phyloP scores from a whole-genome alignment of 768 basidiomycete species.

The Pluteus cervinus region DNA sequence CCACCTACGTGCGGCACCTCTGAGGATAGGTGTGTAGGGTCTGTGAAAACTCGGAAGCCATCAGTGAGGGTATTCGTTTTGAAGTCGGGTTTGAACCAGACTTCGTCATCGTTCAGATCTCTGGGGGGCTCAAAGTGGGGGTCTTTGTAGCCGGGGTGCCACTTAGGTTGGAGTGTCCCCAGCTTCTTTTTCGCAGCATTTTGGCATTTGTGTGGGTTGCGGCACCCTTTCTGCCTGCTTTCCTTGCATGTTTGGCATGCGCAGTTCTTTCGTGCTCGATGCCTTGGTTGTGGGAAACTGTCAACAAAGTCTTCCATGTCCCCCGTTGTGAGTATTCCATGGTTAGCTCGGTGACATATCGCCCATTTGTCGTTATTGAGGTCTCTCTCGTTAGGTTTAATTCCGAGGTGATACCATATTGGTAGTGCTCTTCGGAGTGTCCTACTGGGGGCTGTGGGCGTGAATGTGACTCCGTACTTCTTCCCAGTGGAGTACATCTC shows the following conservation, averaged over 20 bases:
- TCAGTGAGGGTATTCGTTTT: no score
- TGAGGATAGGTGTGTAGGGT: no score
- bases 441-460: slow-evolving; percentile 8
- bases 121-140: no score
- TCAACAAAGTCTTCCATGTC: slow-evolving; percentile 5
- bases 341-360: slow-evolving; percentile 11
- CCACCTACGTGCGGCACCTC: no score
- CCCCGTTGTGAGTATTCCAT: slow-evolving; percentile 9
- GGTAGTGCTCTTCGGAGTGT: slow-evolving; percentile 14
- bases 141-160: no score
- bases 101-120: no score
- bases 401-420: slow-evolving; percentile 25
- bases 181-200: slow-evolving; percentile 10
- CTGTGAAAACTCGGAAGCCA: no score
- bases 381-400: background rate
- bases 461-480: slow-evolving; percentile 13
- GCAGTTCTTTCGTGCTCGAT: background rate
- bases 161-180: slow-evolving; percentile 13
- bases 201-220: slow-evolving; percentile 12
- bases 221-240: slow-evolving; percentile 7
- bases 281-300: background rate
- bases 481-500: slow-evolving; percentile 13
- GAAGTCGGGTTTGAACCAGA: no score
- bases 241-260: slow-evolving; percentile 5
- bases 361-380: slow-evolving; percentile 7